Percentiles rank a stretch among this genome's conserved stretches.
These are phyloP conservation scores for Medakamo hakoo DNA, from an alignment of 139 green algal genomes.

Conservation along the genomic window DNA sequence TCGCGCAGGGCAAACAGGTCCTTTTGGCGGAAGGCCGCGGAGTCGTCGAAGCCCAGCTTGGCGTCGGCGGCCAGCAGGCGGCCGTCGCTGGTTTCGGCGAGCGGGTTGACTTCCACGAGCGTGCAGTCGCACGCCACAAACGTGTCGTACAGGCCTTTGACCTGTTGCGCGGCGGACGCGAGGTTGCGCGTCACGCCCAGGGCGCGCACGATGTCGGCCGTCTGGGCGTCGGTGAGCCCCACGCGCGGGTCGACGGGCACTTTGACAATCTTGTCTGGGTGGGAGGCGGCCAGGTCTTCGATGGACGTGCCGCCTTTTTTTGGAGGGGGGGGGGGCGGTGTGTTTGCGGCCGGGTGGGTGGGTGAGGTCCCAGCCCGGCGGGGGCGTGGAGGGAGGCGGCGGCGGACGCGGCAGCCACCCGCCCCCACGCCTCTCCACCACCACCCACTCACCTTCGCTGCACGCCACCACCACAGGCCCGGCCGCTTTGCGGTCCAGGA, in stretches of 20 bases:
- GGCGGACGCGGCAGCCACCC: neutral
- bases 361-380: neutral
- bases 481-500: constrained; percentile 70
- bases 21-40: constrained; percentile 87
- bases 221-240: constrained; percentile 75
- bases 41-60: constrained; percentile 99
- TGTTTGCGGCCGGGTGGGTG: neutral
- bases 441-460: constrained; percentile 33
- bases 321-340: neutral
- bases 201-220: constrained; percentile 42
- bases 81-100: constrained; percentile 70
- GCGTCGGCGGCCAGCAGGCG: constrained; percentile 85
- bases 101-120: constrained; percentile 96
- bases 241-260: constrained; percentile 72
- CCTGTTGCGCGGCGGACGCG: constrained; percentile 62
- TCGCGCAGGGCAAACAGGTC: constrained; percentile 80
- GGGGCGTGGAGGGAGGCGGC: neutral
- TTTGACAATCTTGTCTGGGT: constrained; percentile 95
- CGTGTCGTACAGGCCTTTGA: constrained; percentile 81
- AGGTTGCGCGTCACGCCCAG: constrained; percentile 56
- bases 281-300: constrained; percentile 94
- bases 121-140: constrained; percentile 89
- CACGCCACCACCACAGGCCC: constrained; percentile 76
- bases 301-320: constrained; percentile 75
- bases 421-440: neutral